These are phyloP conservation scores for Daldinia decipiens DNA, from an alignment of 495 filamentous ascomycete species.

Conservation along the genomic window DNA sequence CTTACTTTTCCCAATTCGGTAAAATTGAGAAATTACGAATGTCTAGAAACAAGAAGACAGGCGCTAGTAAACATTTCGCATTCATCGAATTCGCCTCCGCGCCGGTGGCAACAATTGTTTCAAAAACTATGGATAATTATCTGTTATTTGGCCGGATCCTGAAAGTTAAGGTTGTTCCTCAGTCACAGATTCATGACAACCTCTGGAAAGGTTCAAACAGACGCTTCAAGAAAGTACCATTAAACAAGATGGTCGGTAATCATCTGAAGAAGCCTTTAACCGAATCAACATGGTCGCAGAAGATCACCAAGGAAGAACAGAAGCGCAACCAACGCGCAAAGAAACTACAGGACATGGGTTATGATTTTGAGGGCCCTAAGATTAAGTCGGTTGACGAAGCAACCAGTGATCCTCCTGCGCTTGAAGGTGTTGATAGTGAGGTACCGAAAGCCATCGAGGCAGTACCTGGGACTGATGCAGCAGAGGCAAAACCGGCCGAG, in stretches of 20 bases:
- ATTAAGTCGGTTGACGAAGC: conserved; percentile 70
- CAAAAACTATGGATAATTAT: conserved; percentile 97
- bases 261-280: conserved; percentile 74
- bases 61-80: conserved; percentile 87
- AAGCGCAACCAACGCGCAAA: conserved; percentile 71
- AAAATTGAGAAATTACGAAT: conserved; percentile 80
- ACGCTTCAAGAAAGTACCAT: conserved; percentile 86
- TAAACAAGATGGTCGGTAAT: conserved; percentile 82
- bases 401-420: conserved; percentile 29
- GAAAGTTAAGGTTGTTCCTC: conserved; percentile 80
- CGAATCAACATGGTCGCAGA: conserved; percentile 79
- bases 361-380: conserved; percentile 80
- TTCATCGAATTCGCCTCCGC: conserved; percentile 87
- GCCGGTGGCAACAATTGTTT: conserved; percentile 86
- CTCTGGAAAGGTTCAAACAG: conserved; percentile 89
- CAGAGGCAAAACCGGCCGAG: conserved; percentile 17
- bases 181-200: conserved; percentile 78
- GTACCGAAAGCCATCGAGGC: conserved; percentile 53
- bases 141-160: conserved; percentile 92
- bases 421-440: conserved; percentile 50
- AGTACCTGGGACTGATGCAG: conserved; percentile 26
- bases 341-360: conserved; percentile 82
- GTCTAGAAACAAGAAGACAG: conserved; percentile 89
- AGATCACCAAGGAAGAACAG: conserved; percentile 74
- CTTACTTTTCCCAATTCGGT: conserved; percentile 97